Base-by-base conservation (phyloP, 2,329 filamentous ascomycete genomes). In the Claviceps sorghi region DNA sequence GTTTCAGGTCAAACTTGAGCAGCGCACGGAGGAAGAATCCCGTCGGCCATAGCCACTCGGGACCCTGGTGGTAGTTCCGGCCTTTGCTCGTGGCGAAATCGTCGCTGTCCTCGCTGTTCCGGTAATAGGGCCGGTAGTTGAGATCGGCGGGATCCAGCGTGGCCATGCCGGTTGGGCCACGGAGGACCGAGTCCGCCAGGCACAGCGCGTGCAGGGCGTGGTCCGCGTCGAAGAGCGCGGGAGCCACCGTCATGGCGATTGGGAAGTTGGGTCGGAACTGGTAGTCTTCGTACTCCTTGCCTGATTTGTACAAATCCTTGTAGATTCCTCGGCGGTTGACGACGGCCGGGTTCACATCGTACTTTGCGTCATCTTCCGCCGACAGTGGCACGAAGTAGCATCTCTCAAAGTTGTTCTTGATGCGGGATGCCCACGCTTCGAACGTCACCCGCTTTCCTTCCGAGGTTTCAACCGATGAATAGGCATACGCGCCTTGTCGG, bases 41-140 rank as follows among this genome's bases (percentile, higher is more conserved):
- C 1, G 88, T 91, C 0, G 91, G 94, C 93, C 93, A 98, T 26
- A 96, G 72, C 93, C 93, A 98, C 67, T 98, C 93, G 0, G 93
- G 94, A 4, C 93, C 93, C 67, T 97, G 91, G 67, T 98, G 93
- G 70, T 98, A 98, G 69, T 97, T 98, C 53, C 93, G 79, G 49
- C 93, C 93, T 69, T 97, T 97, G 60, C 86, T 82, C 0, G 91
- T 97, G 11, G 87, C 80, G 63, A 96, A 97, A 67, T 97, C 87
- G 13, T 80, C 81, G 54, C 84, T 91, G 68, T 98, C 93, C 62
- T 97, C 91, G 59, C 84, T 86, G 71, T 98, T 98, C 73, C 84
- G 82, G 72, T 98, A 98, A 72, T 93, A 88, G 0, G 90, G 90
- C 3, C 87, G 82, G 70, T 98, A 98, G 70, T 98, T 95, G 52